Conservation (phyloP, 2,329 filamentous ascomycete species). For the Talaromyces sp. region DNA sequence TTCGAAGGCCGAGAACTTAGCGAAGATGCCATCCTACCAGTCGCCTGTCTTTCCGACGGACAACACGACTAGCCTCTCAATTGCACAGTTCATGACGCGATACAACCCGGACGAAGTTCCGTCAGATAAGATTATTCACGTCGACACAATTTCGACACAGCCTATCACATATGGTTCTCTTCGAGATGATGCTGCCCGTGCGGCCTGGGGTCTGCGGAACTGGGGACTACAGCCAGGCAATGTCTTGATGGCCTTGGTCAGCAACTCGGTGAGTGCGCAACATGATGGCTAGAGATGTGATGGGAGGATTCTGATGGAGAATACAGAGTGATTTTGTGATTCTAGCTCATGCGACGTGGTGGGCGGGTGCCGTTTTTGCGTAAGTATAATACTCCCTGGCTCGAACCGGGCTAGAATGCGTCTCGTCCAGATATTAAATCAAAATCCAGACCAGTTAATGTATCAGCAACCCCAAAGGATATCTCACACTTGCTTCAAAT, state of each 20-base stretch:
- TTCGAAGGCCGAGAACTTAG: neutral
- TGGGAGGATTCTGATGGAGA: neutral
- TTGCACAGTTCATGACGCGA: constrained; percentile 25
- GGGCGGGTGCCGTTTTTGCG: constrained; percentile 27
- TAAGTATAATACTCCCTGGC: neutral
- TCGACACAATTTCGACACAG: constrained; percentile 26
- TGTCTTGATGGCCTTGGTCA: constrained; percentile 24
- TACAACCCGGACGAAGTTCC: constrained; percentile 28
- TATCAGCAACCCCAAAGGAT: constrained; percentile 23
- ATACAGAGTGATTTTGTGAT: constrained; percentile 26
- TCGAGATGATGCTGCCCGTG: constrained; percentile 23
- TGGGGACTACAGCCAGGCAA: constrained; percentile 24
- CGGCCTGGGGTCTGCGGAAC: constrained; percentile 26
- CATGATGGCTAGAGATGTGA: neutral
- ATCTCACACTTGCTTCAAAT: constrained; percentile 25
- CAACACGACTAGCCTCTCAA: constrained; percentile 18
- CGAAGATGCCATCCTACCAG: neutral
- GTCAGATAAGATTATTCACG: constrained; percentile 25
- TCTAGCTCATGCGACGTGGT: constrained; percentile 28
- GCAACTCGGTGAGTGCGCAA: constrained; percentile 22
- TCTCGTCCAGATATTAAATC: neutral
- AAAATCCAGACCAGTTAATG: constrained; percentile 21
- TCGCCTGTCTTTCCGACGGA: neutral
- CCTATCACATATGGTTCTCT: constrained; percentile 27
- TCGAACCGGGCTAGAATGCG: neutral